These are phyloP conservation scores for Globisporangium paddicum DNA, from an alignment of 352 stramenopile species.

Conservation along the genomic window DNA sequence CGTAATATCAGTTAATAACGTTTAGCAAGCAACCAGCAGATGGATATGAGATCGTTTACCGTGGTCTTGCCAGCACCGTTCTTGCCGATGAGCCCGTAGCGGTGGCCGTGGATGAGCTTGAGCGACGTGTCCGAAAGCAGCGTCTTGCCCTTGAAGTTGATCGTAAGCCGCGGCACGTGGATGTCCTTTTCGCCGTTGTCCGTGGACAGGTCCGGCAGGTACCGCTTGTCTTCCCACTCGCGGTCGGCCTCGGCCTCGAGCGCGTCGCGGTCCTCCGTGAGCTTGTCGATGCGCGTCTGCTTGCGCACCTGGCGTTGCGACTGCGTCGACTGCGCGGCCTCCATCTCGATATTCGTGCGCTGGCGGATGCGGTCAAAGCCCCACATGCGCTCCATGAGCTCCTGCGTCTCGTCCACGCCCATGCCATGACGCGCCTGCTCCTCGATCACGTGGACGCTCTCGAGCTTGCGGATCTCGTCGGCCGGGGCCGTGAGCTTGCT, in stretches of 20 bases:
- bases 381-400: conserved; percentile 81
- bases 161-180: conserved; percentile 80
- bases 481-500: conserved; percentile 12
- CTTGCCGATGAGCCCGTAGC: conserved; percentile 94
- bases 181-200: conserved; percentile 87
- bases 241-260: conserved; percentile 62
- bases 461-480: conserved; percentile 50
- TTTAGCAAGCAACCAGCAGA: no score
- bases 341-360: conserved; percentile 72
- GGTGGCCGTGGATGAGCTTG: conserved; percentile 77
- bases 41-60: no score
- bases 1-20: no score
- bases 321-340: conserved; percentile 65
- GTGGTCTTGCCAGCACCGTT: conserved; percentile 94
- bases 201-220: conserved; percentile 67
- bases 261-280: conserved; percentile 51
- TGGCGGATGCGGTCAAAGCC: conserved; percentile 83
- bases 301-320: conserved; percentile 81
- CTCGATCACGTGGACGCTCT: conserved; percentile 65
- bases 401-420: conserved; percentile 46
- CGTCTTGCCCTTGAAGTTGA: conserved; percentile 90
- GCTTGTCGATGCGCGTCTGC: conserved; percentile 60
- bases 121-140: conserved; percentile 83
- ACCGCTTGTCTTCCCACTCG: conserved; percentile 74
- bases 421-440: conserved; percentile 50